A percentile compares a stretch with the other conserved stretches of the same genome.
Conservation (phyloP, 495 filamentous ascomycete species). For the Stereocaulon alpinum region DNA sequence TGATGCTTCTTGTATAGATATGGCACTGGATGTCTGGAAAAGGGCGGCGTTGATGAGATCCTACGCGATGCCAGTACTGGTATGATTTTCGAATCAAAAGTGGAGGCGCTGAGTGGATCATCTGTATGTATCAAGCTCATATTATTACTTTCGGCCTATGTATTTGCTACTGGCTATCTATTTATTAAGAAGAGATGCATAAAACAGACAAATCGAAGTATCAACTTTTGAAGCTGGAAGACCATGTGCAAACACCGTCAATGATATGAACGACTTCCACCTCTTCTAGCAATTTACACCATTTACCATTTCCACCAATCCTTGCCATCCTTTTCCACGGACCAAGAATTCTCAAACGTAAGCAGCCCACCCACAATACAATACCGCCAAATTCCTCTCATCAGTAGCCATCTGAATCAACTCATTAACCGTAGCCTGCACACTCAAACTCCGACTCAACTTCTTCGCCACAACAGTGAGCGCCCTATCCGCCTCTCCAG, state of each 20-base stretch:
- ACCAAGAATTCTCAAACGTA: slow-evolving; percentile 36
- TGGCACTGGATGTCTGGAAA: slow-evolving; percentile 1
- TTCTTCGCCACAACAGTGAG: slow-evolving; percentile 91
- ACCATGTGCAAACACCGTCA: neutral
- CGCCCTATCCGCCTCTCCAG: slow-evolving; percentile 84
- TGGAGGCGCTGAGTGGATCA: neutral
- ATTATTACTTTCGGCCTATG: neutral
- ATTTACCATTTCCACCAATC: neutral
- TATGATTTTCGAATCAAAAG: neutral
- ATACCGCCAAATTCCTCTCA: slow-evolving; percentile 80
- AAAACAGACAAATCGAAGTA: neutral
- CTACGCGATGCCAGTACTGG: neutral
- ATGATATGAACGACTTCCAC: neutral
- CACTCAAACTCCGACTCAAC: slow-evolving; percentile 83
- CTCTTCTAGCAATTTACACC: too few relatives aligned
- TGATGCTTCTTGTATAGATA: neutral
- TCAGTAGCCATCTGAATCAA: slow-evolving; percentile 92
- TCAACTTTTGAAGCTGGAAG: neutral
- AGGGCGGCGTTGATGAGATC: neutral
- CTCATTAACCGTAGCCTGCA: slow-evolving; percentile 90
- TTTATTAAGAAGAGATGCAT: neutral
- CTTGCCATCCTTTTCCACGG: neutral
- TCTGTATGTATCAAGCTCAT: neutral
- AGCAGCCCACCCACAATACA: slow-evolving; percentile 75
- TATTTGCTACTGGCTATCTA: neutral